phyloP scores from a whole-genome alignment of 2,329 filamentous ascomycete genomes.

The Exophiala dermatitidis region DNA sequence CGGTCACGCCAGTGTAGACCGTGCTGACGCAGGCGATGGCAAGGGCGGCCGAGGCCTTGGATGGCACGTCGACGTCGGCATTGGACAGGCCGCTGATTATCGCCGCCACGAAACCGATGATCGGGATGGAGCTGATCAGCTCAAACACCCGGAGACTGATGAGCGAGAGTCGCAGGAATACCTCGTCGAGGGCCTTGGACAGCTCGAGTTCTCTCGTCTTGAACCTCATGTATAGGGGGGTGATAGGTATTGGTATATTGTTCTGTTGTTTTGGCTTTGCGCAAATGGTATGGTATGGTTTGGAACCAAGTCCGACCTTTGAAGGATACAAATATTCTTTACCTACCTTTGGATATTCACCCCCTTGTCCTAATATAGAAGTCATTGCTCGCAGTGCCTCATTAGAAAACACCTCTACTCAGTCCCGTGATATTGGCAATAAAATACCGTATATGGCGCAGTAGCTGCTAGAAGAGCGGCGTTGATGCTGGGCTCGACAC shows the following conservation, averaged over 20 bases:
- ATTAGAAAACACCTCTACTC: too few species aligned
- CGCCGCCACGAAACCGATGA: conserved; percentile 17
- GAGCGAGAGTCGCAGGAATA: conserved; percentile 18
- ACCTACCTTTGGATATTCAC: too few species aligned
- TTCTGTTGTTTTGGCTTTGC: too few species aligned
- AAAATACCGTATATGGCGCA: too few species aligned
- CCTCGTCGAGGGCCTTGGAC: conserved; percentile 15
- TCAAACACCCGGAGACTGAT: conserved; percentile 12
- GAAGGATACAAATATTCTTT: too few species aligned
- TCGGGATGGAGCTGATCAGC: conserved; percentile 8
- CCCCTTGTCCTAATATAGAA: too few species aligned
- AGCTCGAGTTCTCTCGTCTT: conserved; percentile 18
- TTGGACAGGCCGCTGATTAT: conserved; percentile 16
- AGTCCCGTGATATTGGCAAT: too few species aligned
- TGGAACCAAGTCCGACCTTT: background rate
- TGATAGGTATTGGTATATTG: background rate
- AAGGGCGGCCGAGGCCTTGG: conserved; percentile 11
- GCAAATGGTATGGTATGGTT: background rate
- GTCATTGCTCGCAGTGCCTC: too few species aligned
- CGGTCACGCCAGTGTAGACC: conserved; percentile 10
- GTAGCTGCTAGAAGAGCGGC: too few species aligned
- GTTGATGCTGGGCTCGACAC: too few species aligned
- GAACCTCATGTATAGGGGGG: conserved; percentile 11
- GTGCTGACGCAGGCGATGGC: conserved; percentile 14
- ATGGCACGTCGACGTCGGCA: conserved; percentile 12